Evolutionary conservation across 352 stramenopile species (phyloP).

Genomic region (Pythium dissimile): DNA sequence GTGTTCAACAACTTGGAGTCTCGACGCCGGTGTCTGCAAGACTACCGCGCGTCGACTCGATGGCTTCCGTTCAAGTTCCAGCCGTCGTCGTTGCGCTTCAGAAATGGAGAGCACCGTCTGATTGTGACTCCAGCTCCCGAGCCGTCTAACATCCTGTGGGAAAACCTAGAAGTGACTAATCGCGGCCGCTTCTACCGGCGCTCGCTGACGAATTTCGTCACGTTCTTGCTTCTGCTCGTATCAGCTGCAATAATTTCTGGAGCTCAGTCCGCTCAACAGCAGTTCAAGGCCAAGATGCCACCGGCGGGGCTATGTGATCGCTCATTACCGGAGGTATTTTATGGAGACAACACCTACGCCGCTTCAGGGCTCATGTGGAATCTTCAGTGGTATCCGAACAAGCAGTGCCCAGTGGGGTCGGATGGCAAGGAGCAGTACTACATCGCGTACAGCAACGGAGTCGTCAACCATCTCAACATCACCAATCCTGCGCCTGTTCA

Average conservation of each 20-base stretch:
- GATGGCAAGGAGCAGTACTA: slow-evolving; percentile 37
- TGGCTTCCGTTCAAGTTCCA: slow-evolving; percentile 49
- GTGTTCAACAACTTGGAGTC: slow-evolving; percentile 89
- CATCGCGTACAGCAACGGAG: slow-evolving; percentile 64
- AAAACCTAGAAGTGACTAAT: slow-evolving; percentile 78
- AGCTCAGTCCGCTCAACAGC: slow-evolving; percentile 64
- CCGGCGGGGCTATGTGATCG: slow-evolving; percentile 53
- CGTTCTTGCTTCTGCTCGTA: slow-evolving; percentile 67
- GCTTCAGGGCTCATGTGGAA: slow-evolving; percentile 31
- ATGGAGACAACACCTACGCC: slow-evolving; percentile 35
- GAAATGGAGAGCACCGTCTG: slow-evolving; percentile 40
- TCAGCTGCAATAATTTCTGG: slow-evolving; percentile 73
- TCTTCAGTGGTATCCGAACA: slow-evolving; percentile 52
- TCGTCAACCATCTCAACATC: slow-evolving; percentile 38
- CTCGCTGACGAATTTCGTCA: slow-evolving; percentile 67
- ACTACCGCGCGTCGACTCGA: slow-evolving; percentile 61
- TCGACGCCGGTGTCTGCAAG: slow-evolving; percentile 57
- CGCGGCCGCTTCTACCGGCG: slow-evolving; percentile 55
- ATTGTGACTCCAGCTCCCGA: slow-evolving; percentile 57
- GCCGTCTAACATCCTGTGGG: slow-evolving; percentile 86
- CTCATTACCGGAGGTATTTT: slow-evolving; percentile 57
- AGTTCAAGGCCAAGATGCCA: slow-evolving; percentile 68
- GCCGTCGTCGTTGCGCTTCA: slow-evolving; percentile 57
- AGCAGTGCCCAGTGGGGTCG: slow-evolving; percentile 30
- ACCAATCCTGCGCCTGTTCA: slow-evolving; percentile 10